Conservation (phyloP, 2,329 filamentous ascomycete genomes). For the Aspergillus spinulosporus region DNA sequence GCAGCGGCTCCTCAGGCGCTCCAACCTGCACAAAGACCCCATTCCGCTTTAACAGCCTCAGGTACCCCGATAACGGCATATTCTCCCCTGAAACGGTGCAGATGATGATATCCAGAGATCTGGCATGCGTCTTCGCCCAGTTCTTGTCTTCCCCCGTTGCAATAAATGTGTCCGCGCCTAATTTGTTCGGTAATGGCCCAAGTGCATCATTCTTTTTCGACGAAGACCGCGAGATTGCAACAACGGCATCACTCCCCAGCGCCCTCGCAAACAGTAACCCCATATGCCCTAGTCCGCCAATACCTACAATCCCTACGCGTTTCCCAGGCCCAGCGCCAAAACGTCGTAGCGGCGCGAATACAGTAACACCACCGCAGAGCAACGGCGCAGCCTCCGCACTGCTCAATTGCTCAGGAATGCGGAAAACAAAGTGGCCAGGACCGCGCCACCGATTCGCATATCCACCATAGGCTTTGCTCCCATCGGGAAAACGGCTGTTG, state of each 20-base stretch:
- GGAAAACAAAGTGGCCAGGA: slow-evolving; percentile 59
- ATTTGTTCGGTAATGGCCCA: slow-evolving; percentile 27
- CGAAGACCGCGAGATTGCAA: slow-evolving; percentile 55
- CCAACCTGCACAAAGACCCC: slow-evolving; percentile 68
- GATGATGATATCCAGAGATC: slow-evolving; percentile 57
- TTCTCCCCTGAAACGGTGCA: slow-evolving; percentile 59
- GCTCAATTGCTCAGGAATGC: slow-evolving; percentile 54
- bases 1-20: slow-evolving; percentile 60
- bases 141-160: slow-evolving; percentile 58
- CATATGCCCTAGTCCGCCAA: slow-evolving; percentile 74
- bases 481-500: slow-evolving; percentile 37
- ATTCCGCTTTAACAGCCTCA: slow-evolving; percentile 59
- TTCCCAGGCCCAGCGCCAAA: slow-evolving; percentile 70
- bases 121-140: slow-evolving; percentile 53
- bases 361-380: slow-evolving; percentile 75
- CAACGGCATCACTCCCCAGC: slow-evolving; percentile 64
- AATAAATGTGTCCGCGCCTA: slow-evolving; percentile 59
- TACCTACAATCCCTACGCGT: slow-evolving; percentile 68
- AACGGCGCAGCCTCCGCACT: slow-evolving; percentile 64
- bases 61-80: slow-evolving; percentile 65
- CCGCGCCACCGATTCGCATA: slow-evolving; percentile 59
- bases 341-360: slow-evolving; percentile 67
- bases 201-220: slow-evolving; percentile 55
- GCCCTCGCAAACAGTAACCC: slow-evolving; percentile 70
- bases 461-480: slow-evolving; percentile 51